Evolutionary conservation across 441 rosid species (phyloP).

Genomic region (Corymbia citriodora): DNA sequence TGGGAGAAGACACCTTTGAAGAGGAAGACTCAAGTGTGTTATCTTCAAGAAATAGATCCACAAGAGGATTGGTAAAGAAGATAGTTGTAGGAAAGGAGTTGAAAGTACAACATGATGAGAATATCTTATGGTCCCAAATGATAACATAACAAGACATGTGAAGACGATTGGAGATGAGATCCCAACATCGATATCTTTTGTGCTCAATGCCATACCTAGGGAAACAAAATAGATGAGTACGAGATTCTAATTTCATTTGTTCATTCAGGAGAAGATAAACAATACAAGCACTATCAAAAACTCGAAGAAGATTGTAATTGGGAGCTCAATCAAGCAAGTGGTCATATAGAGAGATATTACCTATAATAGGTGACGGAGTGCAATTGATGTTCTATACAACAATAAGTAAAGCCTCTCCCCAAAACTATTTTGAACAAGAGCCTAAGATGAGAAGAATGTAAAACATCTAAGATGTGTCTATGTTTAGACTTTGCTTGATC

Average conservation of each 20-base stretch:
- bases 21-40: no score
- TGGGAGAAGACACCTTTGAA: no score
- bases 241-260: not conserved
- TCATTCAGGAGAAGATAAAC: not conserved
- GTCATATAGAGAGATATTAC: no score
- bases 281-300: not conserved
- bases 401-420: not conserved
- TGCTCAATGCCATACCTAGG: not conserved
- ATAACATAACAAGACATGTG: not conserved
- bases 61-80: not conserved
- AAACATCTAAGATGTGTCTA: no score
- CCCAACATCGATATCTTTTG: not conserved
- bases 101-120: not conserved
- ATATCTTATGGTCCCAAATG: not conserved
- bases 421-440: no score
- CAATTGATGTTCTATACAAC: no score
- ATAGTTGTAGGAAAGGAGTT: not conserved
- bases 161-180: not conserved
- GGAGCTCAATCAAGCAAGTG: no score
- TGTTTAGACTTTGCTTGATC: no score
- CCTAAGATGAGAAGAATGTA: no score
- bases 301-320: not conserved
- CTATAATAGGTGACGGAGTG: no score
- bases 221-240: not conserved
- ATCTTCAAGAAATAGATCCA: not conserved